A percentile compares a stretch with the other conserved stretches of the same genome.
Evolutionary conservation across 352 stramenopile species (phyloP).

Genomic region (Phytophthora boehmeriae): DNA sequence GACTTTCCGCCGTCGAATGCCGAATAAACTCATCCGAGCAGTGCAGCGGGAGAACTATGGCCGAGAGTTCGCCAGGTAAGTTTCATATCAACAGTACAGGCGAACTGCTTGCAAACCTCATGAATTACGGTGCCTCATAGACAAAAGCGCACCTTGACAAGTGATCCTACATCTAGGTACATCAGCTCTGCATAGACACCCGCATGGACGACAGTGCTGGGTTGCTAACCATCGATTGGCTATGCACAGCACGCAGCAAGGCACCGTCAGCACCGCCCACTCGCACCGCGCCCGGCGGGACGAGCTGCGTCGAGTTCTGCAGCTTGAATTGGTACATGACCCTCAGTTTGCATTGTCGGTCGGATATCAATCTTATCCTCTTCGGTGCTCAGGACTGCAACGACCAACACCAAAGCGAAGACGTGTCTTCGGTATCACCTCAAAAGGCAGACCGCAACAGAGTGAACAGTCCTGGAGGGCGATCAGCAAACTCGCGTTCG

Average conservation of each 20-base stretch:
- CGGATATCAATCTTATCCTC: background rate
- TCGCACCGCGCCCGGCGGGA: constrained; percentile 45
- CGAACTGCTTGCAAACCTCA: constrained; percentile 12
- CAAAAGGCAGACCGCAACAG: constrained; percentile 1
- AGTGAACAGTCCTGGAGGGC: constrained; percentile 3
- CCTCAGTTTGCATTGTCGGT: constrained; percentile 2
- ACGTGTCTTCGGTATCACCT: background rate
- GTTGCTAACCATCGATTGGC: constrained; percentile 30
- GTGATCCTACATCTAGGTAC: constrained; percentile 21
- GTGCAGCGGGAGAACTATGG: constrained; percentile 61
- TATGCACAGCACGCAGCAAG: constrained; percentile 22
- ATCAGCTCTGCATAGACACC: constrained; percentile 26
- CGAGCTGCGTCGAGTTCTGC: constrained; percentile 33
- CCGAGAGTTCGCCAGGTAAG: constrained; percentile 61
- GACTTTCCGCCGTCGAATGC: constrained; percentile 37
- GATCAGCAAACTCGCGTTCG: constrained; percentile 11
- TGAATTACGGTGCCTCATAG: constrained; percentile 6
- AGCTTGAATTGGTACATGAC: constrained; percentile 9
- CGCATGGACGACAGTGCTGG: constrained; percentile 5
- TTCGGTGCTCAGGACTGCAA: constrained; percentile 5
- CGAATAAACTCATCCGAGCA: constrained; percentile 46
- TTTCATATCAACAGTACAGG: constrained; percentile 9
- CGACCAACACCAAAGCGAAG: background rate
- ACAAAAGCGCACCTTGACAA: constrained; percentile 29
- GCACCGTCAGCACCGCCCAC: constrained; percentile 32